Percentiles rank a stretch among this genome's conserved stretches.
phyloP scores from a whole-genome alignment of 2,329 filamentous ascomycete species.

The Hypoxylon sp. region DNA sequence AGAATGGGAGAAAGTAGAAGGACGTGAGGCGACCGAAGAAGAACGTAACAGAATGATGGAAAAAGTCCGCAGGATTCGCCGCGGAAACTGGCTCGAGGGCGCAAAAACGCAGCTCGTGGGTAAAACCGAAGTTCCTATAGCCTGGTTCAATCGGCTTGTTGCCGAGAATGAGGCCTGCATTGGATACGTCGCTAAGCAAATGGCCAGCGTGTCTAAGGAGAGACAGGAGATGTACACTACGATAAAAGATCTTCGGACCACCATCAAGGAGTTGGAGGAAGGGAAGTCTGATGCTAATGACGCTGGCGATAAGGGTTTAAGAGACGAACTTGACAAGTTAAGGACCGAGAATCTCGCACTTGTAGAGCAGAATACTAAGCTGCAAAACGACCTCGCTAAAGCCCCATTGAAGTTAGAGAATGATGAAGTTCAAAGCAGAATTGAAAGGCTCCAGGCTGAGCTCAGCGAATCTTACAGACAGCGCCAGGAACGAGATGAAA shows the following conservation, averaged over 20 bases:
- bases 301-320: background rate
- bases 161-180: slow-evolving; percentile 44
- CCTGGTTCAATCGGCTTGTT: slow-evolving; percentile 48
- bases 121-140: slow-evolving; percentile 40
- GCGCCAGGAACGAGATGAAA: background rate
- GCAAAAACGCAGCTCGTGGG: slow-evolving; percentile 37
- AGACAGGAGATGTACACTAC: slow-evolving; percentile 1
- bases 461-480: background rate
- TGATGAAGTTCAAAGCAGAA: background rate
- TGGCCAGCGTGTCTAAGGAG: slow-evolving; percentile 19
- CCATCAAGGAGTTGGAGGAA: background rate
- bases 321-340: slow-evolving; percentile 7
- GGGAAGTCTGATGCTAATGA: background rate
- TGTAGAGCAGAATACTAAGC: background rate
- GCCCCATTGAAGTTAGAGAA: background rate
- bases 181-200: slow-evolving; percentile 27
- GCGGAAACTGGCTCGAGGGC: slow-evolving; percentile 44
- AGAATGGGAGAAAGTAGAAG: slow-evolving; percentile 23
- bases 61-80: slow-evolving; percentile 28
- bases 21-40: slow-evolving; percentile 15
- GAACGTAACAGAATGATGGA: slow-evolving; percentile 37
- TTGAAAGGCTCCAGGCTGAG: slow-evolving; percentile 21
- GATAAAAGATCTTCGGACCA: slow-evolving; percentile 8
- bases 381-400: background rate
- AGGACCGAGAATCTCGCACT: slow-evolving; percentile 6